Conservation (phyloP, 2,329 filamentous ascomycete species). For the Claviceps arundinis region DNA sequence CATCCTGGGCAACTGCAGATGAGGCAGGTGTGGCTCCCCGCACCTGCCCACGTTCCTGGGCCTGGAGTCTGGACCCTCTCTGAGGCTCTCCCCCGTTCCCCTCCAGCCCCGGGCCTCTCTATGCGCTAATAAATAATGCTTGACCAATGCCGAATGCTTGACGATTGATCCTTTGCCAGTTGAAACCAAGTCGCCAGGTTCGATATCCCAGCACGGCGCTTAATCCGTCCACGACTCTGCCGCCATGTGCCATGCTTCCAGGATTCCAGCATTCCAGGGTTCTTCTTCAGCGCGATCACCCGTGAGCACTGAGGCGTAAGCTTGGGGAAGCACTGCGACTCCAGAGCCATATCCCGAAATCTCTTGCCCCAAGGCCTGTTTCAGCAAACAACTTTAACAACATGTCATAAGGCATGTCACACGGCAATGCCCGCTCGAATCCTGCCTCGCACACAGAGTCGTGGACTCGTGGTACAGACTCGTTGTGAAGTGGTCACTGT, state of each 20-base stretch:
- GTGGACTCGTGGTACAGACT: too few species aligned
- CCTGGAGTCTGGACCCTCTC: background rate
- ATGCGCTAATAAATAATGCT: background rate
- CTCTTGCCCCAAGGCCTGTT: background rate
- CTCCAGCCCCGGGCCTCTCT: background rate
- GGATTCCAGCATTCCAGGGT: background rate
- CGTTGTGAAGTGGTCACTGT: too few species aligned
- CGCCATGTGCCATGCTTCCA: background rate
- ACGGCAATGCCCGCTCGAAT: too few species aligned
- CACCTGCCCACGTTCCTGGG: conserved; percentile 2
- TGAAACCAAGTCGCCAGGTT: too few species aligned
- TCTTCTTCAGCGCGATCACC: too few species aligned
- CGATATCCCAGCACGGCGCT: background rate
- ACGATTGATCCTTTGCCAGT: background rate
- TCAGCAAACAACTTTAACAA: background rate
- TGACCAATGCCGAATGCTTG: background rate
- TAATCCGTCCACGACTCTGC: background rate
- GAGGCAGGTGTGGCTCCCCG: conserved; percentile 2
- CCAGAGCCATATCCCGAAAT: background rate
- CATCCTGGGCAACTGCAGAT: conserved; percentile 1
- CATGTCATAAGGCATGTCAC: too few species aligned
- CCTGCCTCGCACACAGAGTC: too few species aligned
- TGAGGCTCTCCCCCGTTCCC: background rate
- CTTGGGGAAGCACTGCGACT: too few species aligned
- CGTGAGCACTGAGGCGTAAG: too few species aligned